Percentiles rank a stretch among this genome's conserved stretches.
These are phyloP conservation scores for Nicotiana undulata DNA, from an alignment of 257 asterid species.

Conservation along the genomic window DNA sequence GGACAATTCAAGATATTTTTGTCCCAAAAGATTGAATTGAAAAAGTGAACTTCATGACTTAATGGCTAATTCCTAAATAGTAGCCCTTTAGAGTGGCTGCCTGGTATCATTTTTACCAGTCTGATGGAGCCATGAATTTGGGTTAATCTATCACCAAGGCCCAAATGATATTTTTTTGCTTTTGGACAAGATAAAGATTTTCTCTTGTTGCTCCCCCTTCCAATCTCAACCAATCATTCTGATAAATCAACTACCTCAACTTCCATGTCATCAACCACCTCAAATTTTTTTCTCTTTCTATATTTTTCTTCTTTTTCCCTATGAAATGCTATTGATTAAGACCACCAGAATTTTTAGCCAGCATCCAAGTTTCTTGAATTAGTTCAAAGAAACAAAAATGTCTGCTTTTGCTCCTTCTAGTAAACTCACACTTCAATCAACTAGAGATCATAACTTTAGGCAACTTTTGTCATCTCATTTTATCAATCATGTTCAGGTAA, in stretches of 20 bases:
- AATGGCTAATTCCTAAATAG: too few species aligned
- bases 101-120: too few species aligned
- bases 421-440: slow-evolving; percentile 32
- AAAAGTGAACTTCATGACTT: too few species aligned
- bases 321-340: slow-evolving; percentile 20
- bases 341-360: slow-evolving; percentile 1
- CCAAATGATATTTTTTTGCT: neutral
- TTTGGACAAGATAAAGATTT: slow-evolving; percentile 4
- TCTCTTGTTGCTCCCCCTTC: slow-evolving; percentile 13
- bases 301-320: neutral
- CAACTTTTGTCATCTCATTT: slow-evolving; percentile 33
- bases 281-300: slow-evolving; percentile 7
- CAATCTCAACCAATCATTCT: slow-evolving; percentile 62
- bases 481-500: slow-evolving; percentile 42
- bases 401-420: slow-evolving; percentile 42
- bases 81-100: too few species aligned
- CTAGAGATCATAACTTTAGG: slow-evolving; percentile 23
- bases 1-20: too few species aligned
- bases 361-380: slow-evolving; percentile 19
- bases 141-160: too few species aligned
- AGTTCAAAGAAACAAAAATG: slow-evolving; percentile 35
- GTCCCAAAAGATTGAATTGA: too few species aligned
- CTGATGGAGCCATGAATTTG: too few species aligned
- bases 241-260: slow-evolving; percentile 9
- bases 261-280: slow-evolving; percentile 17